Conservation (phyloP, 352 stramenopile species). For the Globisporangium cederbergense region DNA sequence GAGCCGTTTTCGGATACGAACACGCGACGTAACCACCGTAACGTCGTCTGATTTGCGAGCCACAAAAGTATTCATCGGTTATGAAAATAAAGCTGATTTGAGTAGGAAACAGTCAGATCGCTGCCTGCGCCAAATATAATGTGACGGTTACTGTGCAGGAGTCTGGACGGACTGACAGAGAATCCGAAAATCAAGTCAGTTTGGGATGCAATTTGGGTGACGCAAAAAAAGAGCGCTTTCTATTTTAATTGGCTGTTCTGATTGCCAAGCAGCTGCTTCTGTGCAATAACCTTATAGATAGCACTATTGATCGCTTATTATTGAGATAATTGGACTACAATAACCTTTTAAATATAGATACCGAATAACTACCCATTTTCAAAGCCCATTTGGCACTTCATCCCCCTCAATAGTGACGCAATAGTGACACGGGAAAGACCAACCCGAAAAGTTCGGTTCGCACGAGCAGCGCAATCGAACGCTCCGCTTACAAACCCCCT, state of each 20-base stretch:
- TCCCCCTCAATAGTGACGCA: constrained; percentile 1
- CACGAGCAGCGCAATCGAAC: constrained; percentile 4
- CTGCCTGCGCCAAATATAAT: background rate
- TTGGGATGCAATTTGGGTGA: background rate
- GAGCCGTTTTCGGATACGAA: too few relatives aligned
- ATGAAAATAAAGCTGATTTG: background rate
- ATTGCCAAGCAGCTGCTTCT: background rate
- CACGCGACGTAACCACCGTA: too few relatives aligned
- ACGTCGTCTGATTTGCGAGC: background rate
- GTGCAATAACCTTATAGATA: background rate
- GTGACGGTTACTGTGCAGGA: background rate
- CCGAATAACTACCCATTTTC: background rate
- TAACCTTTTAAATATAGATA: too few relatives aligned
- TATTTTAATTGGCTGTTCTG: background rate
- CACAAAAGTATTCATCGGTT: background rate
- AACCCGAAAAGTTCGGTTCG: background rate
- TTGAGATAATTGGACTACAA: too few relatives aligned
- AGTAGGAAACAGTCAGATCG: background rate
- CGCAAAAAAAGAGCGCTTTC: background rate
- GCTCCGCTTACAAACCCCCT: constrained; percentile 6
- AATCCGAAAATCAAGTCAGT: constrained; percentile 18
- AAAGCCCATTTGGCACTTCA: background rate
- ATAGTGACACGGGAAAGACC: background rate
- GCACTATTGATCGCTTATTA: too few relatives aligned
- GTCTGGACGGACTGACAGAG: background rate